Evolutionary conservation across 108 stramenopile species (phyloP), one percentile per base, ranked within the genome.

Genomic region (Conticribra guillardii): DNA sequence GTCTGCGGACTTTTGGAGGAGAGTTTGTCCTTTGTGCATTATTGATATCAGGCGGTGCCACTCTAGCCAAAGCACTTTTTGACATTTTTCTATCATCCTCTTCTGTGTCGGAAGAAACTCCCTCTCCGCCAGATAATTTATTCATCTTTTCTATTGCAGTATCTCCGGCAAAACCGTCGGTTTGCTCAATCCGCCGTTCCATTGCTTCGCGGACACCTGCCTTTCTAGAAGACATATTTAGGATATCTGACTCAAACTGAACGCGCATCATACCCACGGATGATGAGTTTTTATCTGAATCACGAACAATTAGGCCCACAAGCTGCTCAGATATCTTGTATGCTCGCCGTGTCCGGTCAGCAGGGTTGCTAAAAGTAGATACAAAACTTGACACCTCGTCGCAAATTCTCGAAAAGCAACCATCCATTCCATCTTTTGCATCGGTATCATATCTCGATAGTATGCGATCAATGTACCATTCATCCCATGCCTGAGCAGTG

Each of bases 321-420:
- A 93, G 58, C n/a, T 62, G 62, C 21, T 71, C 69, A 9, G 86
- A 81, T 27, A 82, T 75, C 5, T 73, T 67, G 53, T 73, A 61
- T 8, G 83, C 73, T 46, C 82, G 61, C 54, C 76, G 70, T 22
- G 82, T 84, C 44, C 87, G 74, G 26, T 93, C 87, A 32, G 80
- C 83, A 30, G 80, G 64, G 72, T 76, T 74, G 11, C 60, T 33
- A 45, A 84, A 78, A 8, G 66, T 65, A 11, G 91, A 76, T 5
- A 90, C 64, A 50, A 90, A 93, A n/a, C 55, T 64, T 32, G 87
- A 88, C 2, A 90, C 64, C 8, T 77, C 64, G 18, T 93, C 85
- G 48, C 89, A 86, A 16, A 86, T 52, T 14, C 64, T 66, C 15
- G 78, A 26, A 47, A 92, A 87, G 29, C 76, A 77, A 0, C 74